Evolutionary conservation across 495 filamentous ascomycete species (phyloP), one percentile per base, ranked within the genome.

Genomic region (Xylaria bambusicola): DNA sequence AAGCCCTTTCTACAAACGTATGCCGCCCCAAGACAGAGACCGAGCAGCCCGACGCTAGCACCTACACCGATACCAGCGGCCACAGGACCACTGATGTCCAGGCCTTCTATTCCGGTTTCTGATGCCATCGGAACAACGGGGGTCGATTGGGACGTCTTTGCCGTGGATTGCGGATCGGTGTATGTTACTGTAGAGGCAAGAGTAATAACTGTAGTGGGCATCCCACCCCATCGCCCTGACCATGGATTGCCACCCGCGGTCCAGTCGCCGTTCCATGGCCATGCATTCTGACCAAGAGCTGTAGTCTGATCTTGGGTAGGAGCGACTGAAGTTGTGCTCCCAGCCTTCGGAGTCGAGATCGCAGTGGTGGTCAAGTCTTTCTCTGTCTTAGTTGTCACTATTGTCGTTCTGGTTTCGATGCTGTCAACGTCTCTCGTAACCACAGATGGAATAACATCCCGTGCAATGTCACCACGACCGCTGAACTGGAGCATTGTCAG

Each of bases 191-290:
- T 54, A 44, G 52, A 20, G 17, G 52, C 40, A 31, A 42, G 20
- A 54, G 52, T 54, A n/a, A 54, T 23, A 33, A 54, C 8, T 33
- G 52, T 21, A 12, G 52, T 42, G 29, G 52, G 52, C 5, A 8
- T 44, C 4, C 26, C 38, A 31, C 38, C 51, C 38, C 38, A 54
- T 54, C 24, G 24, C 38, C 52, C 26, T 6, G 38, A 31, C 18
- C 41, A 44, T 29, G 2, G 23, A 27, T n/a, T 24, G 21, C 12
- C 12, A 17, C 3, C 20, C 31, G 20, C 7, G 20, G 23, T 20
- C 23, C 36, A 23, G 49, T 33, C 49, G 13, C 38, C 52, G 20
- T 31, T 23, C 52, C 52, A 21, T 33, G 52, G n/a, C 26, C 9
- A 6, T 10, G 23, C 24, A 5, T 21, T 18, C 17, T 44, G 18